A percentile compares a stretch with the other conserved stretches of the same genome.
phyloP scores from a whole-genome alignment of 1,284 basidiomycete species.

The Austroboletus novae-zelandiae region DNA sequence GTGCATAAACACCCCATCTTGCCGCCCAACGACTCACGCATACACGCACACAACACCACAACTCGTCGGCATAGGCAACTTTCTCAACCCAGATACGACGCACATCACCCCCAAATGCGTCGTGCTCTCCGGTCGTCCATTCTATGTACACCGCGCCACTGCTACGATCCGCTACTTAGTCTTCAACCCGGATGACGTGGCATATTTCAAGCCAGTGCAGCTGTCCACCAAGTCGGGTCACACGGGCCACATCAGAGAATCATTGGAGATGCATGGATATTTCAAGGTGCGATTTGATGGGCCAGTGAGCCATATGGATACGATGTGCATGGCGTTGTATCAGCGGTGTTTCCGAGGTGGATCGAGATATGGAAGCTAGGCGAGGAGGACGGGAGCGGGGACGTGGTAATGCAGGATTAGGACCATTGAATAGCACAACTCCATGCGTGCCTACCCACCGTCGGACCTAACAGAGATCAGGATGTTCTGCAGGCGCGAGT shows the following conservation, averaged over 20 bases:
- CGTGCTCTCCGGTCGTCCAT: conserved; percentile 92
- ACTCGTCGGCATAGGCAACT: conserved; percentile 88
- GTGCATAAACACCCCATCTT: too few relatives aligned
- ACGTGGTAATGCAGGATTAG: conserved; percentile 26
- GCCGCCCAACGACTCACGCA: too few relatives aligned
- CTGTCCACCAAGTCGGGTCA: conserved; percentile 92
- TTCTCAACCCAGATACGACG: conserved; percentile 88
- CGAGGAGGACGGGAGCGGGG: conserved; percentile 1
- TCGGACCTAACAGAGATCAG: too few relatives aligned
- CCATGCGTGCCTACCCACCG: too few relatives aligned
- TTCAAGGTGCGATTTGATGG: conserved; percentile 98
- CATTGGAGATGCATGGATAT: conserved; percentile 97
- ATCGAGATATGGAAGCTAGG: conserved; percentile 47
- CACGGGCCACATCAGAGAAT: conserved; percentile 89
- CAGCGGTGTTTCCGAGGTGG: conserved; percentile 92
- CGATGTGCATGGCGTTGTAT: conserved; percentile 88
- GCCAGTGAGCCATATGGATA: conserved; percentile 95
- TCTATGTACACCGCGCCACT: conserved; percentile 97
- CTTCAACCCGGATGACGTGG: conserved; percentile 90
- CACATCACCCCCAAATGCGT: conserved; percentile 91
- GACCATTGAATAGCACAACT: too few relatives aligned
- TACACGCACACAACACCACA: conserved; percentile 57
- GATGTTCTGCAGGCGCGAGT: too few relatives aligned
- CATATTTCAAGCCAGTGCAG: conserved; percentile 93
- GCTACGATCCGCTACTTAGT: conserved; percentile 99